Percentiles rank a stretch among this genome's conserved stretches.
Conservation (phyloP, 192 early-diverging fungal species). For the Diversispora epigaea region DNA sequence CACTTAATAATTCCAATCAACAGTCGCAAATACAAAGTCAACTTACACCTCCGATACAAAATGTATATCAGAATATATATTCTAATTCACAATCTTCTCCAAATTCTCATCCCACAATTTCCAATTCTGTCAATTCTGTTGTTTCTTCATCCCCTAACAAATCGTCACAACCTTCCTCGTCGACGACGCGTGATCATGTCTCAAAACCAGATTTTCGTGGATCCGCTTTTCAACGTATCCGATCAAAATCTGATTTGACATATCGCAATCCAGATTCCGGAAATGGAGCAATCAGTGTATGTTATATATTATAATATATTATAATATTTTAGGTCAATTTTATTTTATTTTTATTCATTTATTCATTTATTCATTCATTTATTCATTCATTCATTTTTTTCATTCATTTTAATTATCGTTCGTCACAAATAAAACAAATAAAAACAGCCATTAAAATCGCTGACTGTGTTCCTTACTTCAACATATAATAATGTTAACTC, state of each 20-base stretch:
- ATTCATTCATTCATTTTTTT: no score
- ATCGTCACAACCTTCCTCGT: neutral
- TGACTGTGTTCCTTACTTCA: slow-evolving; percentile 63
- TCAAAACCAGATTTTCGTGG: slow-evolving; percentile 9
- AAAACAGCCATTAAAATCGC: slow-evolving; percentile 50
- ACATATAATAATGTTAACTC: slow-evolving; percentile 79
- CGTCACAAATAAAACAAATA: neutral
- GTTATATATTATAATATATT: neutral
- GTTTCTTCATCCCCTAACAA: neutral
- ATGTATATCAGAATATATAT: neutral
- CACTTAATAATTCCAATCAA: neutral
- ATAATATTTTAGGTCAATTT: neutral
- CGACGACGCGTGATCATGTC: neutral
- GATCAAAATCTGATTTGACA: slow-evolving; percentile 28
- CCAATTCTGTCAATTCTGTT: neutral
- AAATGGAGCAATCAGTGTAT: slow-evolving; percentile 20
- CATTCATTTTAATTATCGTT: slow-evolving; percentile 6
- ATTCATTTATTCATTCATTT: neutral
- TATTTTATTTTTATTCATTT: neutral
- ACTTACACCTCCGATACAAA: slow-evolving; percentile 10
- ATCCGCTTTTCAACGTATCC: slow-evolving; percentile 15
- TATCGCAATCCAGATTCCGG: neutral
- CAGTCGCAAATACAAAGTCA: neutral
- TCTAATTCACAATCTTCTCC: neutral
- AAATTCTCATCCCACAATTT: neutral